Base-by-base conservation (phyloP, 2,329 filamentous ascomycete species). In the Arthrobotrys sinensis region DNA sequence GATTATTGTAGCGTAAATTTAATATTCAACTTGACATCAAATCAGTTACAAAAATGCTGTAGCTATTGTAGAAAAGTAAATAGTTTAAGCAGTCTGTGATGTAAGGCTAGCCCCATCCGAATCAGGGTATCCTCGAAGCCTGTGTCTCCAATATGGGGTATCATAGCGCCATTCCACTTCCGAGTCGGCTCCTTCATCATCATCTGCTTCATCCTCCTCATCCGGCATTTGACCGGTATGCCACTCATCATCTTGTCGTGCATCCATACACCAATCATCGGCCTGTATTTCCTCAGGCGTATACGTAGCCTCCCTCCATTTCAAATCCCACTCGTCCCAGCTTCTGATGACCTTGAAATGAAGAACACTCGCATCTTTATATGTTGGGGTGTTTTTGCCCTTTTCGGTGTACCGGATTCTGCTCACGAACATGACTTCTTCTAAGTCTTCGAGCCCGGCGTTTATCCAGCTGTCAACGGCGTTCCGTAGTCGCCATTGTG, bases 401-500 rank as follows among this genome's bases (percentile, higher is more conserved):
- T 60, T 60, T 43, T 60, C 55, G 36, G 55, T 28, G 36, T 60
- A 60, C 11, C 55, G 55, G 16, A 60, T 60, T 11, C 55, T 60
- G 36, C 55, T 63, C n/a, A 64, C 55, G n/a, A 76, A 76, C 52
- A 69, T 55, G n/a, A 76, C 71, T 19, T 40, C 34, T 32, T 76
- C 71, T 24, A 76, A 40, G 34, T 38, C 36, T 14, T 28, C 32
- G 10, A 68, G 45, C 12, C 71, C 71, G 8, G n/a, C 21, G 11
- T 40, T 34, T 21, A 76, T 32, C 53, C 63, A 76, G 12, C 21
- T 43, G 38, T 64, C 36, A 40, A 68, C 24, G 12, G 34, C 36
- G 34, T 48, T 40, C n/a, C 12, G 21, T 24, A 60, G 12, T 28
- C 55, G 38, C 55, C 55, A 43, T 6, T 60, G 36, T 3, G 55